phyloP scores from a whole-genome alignment of 192 early-diverging fungal genomes.

The Gryganskiella cystojenkinii region DNA sequence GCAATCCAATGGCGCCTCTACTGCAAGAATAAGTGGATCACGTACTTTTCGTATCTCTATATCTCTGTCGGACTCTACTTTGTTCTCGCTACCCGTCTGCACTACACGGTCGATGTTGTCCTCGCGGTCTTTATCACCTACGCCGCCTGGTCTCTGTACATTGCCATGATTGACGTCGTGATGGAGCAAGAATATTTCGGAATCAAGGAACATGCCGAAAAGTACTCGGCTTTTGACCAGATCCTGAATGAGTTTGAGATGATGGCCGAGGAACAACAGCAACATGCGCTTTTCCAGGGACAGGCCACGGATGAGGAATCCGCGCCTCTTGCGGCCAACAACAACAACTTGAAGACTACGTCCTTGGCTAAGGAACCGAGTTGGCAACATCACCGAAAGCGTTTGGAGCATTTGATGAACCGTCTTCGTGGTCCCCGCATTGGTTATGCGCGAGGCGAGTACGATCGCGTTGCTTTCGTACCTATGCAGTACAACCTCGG shows the following conservation, averaged over 20 bases:
- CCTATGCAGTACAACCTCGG: conserved; percentile 54
- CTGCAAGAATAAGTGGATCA: conserved; percentile 52
- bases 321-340: neutral
- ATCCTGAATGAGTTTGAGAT: conserved; percentile 14
- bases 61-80: conserved; percentile 46
- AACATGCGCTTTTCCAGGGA: neutral
- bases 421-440: conserved; percentile 42
- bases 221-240: conserved; percentile 29
- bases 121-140: conserved; percentile 64
- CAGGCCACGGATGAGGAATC: conserved; percentile 9
- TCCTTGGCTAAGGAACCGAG: too few species aligned
- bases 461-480: conserved; percentile 50
- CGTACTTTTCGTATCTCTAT: conserved; percentile 51
- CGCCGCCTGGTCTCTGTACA: conserved; percentile 65
- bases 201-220: conserved; percentile 36
- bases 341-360: neutral
- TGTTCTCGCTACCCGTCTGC: conserved; percentile 54
- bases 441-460: conserved; percentile 49
- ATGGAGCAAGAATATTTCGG: conserved; percentile 56
- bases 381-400: neutral
- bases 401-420: conserved; percentile 28
- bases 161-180: conserved; percentile 52
- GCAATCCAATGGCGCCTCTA: conserved; percentile 53
- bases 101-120: conserved; percentile 58
- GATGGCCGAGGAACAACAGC: neutral